phyloP scores from a whole-genome alignment of 192 early-diverging fungal genomes.

The Spizellomyces punctatus region DNA sequence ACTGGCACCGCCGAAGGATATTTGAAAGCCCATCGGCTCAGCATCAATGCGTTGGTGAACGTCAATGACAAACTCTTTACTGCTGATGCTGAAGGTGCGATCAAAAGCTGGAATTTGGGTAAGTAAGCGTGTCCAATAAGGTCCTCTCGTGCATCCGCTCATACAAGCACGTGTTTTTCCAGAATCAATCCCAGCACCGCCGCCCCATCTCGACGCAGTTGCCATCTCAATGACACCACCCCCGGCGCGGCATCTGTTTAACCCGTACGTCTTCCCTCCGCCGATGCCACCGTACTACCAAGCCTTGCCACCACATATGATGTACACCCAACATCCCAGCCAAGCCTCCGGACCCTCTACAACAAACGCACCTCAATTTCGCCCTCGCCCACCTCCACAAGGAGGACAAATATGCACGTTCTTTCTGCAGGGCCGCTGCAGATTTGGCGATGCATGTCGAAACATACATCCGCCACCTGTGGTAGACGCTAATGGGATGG shows the following conservation, averaged over 20 bases:
- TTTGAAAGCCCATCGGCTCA: constrained; percentile 6
- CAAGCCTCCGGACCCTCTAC: background rate
- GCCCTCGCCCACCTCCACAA: background rate
- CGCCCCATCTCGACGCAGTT: constrained; percentile 1
- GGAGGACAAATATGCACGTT: constrained; percentile 8
- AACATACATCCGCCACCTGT: background rate
- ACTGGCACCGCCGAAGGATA: background rate
- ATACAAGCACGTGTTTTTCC: background rate
- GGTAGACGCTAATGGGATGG: too few species aligned
- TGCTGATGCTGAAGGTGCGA: constrained; percentile 14
- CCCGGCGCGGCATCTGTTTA: background rate
- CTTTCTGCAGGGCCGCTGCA: constrained; percentile 11
- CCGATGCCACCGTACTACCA: background rate
- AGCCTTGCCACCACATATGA: background rate
- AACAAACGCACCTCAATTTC: background rate
- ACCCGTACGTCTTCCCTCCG: background rate
- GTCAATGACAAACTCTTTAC: constrained; percentile 3
- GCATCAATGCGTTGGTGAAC: constrained; percentile 12
- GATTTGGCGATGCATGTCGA: constrained; percentile 21
- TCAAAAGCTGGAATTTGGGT: constrained; percentile 26
- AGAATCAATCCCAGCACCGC: background rate
- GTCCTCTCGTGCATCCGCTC: background rate
- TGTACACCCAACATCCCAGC: background rate
- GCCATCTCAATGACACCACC: constrained; percentile 5
- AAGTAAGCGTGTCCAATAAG: background rate